A percentile compares a stretch with the other conserved stretches of the same genome.
These are phyloP conservation scores for Orbilia ellipsospora DNA, from an alignment of 2,329 filamentous ascomycete species.

Conservation along the genomic window DNA sequence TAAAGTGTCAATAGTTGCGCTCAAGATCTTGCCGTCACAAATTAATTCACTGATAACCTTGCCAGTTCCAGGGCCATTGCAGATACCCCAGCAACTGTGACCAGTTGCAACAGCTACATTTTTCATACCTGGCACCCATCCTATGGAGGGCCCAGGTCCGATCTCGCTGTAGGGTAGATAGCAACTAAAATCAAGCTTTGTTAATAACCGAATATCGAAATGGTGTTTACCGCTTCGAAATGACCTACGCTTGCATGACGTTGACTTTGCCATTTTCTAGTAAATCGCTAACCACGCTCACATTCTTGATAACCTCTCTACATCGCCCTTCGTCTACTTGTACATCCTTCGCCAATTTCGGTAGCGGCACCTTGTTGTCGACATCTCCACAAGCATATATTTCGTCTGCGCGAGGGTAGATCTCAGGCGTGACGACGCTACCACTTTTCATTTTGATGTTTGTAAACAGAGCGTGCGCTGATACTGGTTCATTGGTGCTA, in stretches of 20 bases:
- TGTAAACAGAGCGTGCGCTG: conserved; percentile 84
- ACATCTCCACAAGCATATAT: conserved; percentile 95
- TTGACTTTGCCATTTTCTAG: conserved; percentile 76
- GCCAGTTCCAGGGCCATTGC: conserved; percentile 90
- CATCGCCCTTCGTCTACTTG: conserved; percentile 79
- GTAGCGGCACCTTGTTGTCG: conserved; percentile 79
- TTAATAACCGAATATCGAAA: no score
- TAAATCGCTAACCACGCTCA: conserved; percentile 73
- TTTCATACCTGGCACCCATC: conserved; percentile 78
- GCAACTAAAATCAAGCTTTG: conserved; percentile 65
- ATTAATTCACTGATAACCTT: conserved; percentile 82
- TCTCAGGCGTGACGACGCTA: conserved; percentile 78
- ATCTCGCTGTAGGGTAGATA: conserved; percentile 82
- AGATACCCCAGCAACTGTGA: conserved; percentile 98
- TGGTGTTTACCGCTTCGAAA: background rate
- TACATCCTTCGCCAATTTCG: conserved; percentile 79
- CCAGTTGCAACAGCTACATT: conserved; percentile 86
- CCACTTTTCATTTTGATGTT: conserved; percentile 66
- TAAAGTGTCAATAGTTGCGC: conserved; percentile 73
- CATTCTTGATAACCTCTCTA: conserved; percentile 85
- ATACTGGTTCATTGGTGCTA: conserved; percentile 68
- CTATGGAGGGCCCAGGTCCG: conserved; percentile 74
- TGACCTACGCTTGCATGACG: conserved; percentile 74
- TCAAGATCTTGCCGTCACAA: conserved; percentile 76
- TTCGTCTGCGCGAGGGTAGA: conserved; percentile 90